These are phyloP conservation scores for Plasmopara muralis DNA, from an alignment of 352 stramenopile genomes.

Conservation along the genomic window DNA sequence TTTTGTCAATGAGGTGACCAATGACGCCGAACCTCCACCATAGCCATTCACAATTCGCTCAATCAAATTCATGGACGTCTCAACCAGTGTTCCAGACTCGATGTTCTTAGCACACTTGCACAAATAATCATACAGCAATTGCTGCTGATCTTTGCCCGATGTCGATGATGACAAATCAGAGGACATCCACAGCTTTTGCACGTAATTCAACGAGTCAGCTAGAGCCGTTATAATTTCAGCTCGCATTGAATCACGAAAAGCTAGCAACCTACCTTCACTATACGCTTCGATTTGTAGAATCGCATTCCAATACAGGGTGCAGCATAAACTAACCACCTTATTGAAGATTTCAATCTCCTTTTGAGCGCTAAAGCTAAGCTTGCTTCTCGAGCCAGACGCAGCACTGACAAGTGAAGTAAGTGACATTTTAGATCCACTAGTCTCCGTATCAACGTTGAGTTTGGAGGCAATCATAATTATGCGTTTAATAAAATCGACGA, in stretches of 20 bases:
- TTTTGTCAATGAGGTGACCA: conserved; percentile 33
- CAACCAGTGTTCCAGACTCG: conserved; percentile 38
- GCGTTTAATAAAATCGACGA: conserved; percentile 72
- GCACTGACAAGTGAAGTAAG: conserved; percentile 58
- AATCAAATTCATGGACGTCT: conserved; percentile 76
- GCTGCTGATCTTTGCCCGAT: conserved; percentile 63
- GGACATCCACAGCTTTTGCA: conserved; percentile 57
- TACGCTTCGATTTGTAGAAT: conserved; percentile 35
- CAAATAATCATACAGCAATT: conserved; percentile 65
- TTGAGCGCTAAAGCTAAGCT: conserved; percentile 37
- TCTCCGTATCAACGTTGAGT: conserved; percentile 62
- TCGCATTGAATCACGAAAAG: conserved; percentile 32
- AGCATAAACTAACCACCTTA: conserved; percentile 66
- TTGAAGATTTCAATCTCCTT: conserved; percentile 67
- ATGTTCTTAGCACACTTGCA: conserved; percentile 71
- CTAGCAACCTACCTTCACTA: conserved; percentile 5
- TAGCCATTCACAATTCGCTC: conserved; percentile 56
- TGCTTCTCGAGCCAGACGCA: conserved; percentile 41
- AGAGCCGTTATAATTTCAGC: conserved; percentile 50
- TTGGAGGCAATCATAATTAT: conserved; percentile 71
- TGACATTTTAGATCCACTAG: conserved; percentile 59
- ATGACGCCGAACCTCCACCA: conserved; percentile 22
- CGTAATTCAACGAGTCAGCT: conserved; percentile 61
- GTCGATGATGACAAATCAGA: conserved; percentile 36
- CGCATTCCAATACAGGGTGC: conserved; percentile 76